These are phyloP conservation scores for Beauveria varroae DNA, from an alignment of 2,329 filamentous ascomycete species.

Conservation along the genomic window DNA sequence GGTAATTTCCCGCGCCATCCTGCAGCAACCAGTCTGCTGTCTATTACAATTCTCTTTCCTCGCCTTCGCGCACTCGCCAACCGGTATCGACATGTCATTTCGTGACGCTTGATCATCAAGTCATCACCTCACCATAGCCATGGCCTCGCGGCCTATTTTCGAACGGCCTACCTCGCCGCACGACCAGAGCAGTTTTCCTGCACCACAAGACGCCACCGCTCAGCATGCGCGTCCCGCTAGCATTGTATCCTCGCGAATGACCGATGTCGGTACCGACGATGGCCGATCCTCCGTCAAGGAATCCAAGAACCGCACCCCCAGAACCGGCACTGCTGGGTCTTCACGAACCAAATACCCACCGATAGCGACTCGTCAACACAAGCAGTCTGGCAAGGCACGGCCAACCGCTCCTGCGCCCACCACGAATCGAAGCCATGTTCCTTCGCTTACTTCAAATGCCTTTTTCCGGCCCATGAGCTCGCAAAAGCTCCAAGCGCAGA, in stretches of 20 bases:
- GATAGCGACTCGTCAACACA: constrained; percentile 33
- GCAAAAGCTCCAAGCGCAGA: constrained; percentile 84
- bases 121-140: not conserved
- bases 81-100: constrained; percentile 2
- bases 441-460: constrained; percentile 77
- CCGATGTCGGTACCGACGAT: constrained; percentile 53
- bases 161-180: constrained; percentile 28
- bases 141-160: constrained; percentile 12
- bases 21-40: not conserved
- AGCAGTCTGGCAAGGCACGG: constrained; percentile 35
- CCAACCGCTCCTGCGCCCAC: constrained; percentile 45
- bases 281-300: constrained; percentile 21
- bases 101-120: not conserved
- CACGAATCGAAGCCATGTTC: constrained; percentile 74
- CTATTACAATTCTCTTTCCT: not conserved
- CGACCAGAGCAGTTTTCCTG: constrained; percentile 32
- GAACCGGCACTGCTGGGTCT: constrained; percentile 29
- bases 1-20: not conserved
- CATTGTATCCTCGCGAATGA: constrained; percentile 66
- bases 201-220: constrained; percentile 32
- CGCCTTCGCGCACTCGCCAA: not conserved
- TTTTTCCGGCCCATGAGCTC: constrained; percentile 98
- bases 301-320: constrained; percentile 23
- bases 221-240: constrained; percentile 47
- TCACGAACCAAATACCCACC: constrained; percentile 45